Percentiles rank a stretch among this genome's conserved stretches.
phyloP scores from a whole-genome alignment of 1,284 basidiomycete species.

The Lentinula novae-zelandiae region DNA sequence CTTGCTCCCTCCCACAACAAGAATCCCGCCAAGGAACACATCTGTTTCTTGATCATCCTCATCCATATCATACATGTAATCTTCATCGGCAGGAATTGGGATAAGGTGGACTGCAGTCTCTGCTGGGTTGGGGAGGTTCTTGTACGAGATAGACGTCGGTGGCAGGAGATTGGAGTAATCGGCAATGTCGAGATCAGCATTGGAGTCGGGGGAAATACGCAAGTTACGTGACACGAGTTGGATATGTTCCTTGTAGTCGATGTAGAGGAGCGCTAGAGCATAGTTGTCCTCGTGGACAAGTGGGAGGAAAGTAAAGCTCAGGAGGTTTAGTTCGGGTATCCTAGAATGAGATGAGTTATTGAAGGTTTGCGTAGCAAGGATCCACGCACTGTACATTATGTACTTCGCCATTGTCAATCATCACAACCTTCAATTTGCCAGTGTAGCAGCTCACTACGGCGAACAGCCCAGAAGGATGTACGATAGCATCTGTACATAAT shows the following conservation, averaged over 20 bases:
- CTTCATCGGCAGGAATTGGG: constrained; percentile 37
- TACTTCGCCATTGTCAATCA: constrained; percentile 48
- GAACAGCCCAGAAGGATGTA: constrained; percentile 58
- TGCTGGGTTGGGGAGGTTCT: constrained; percentile 33
- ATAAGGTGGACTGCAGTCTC: constrained; percentile 43
- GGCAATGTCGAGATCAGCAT: constrained; percentile 44
- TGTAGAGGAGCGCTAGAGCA: constrained; percentile 63
- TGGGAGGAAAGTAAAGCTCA: constrained; percentile 67
- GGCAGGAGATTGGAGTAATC: constrained; percentile 46
- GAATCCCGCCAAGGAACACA: constrained; percentile 55
- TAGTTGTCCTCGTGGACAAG: constrained; percentile 37
- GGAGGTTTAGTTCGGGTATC: constrained; percentile 70
- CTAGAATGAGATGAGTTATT: constrained; percentile 33
- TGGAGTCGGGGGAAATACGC: constrained; percentile 31
- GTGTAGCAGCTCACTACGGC: constrained; percentile 62
- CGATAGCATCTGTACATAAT: constrained; percentile 60
- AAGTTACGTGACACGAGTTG: constrained; percentile 62
- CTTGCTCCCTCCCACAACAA: constrained; percentile 63
- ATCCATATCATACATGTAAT: background rate
- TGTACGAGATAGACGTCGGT: constrained; percentile 36
- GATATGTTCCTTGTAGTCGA: constrained; percentile 58
- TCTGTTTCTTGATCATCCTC: constrained; percentile 24
- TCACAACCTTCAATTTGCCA: constrained; percentile 63
- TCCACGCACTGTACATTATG: constrained; percentile 63
- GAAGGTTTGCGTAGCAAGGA: background rate